A percentile compares a stretch with the other conserved stretches of the same genome.
Conservation (phyloP, 2,329 filamentous ascomycete genomes). For the Aureobasidium sp. region DNA sequence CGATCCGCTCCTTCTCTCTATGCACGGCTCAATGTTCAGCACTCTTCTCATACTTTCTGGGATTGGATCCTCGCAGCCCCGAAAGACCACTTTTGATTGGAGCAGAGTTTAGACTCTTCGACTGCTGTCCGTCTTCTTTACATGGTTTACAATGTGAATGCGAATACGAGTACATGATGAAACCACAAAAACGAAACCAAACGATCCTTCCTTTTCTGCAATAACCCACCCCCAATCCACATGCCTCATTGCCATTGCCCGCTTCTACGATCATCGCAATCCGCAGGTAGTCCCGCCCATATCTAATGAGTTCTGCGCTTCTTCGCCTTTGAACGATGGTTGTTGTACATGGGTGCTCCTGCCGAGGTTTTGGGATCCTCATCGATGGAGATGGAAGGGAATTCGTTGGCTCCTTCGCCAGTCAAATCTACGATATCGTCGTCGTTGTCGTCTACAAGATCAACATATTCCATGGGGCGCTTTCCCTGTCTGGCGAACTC, state of each 20-base stretch:
- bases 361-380: background rate
- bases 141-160: background rate
- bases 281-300: background rate
- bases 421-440: background rate
- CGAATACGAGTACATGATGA: background rate
- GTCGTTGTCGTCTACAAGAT: background rate
- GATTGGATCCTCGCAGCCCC: no score
- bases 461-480: background rate
- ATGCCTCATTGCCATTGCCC: background rate
- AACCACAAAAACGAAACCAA: background rate
- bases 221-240: background rate
- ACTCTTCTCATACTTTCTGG: no score
- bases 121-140: background rate
- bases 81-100: background rate
- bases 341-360: background rate
- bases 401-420: background rate
- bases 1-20: background rate
- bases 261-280: background rate
- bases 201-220: background rate
- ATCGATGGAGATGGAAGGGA: background rate
- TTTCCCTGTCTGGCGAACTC: background rate
- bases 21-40: no score
- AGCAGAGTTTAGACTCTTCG: background rate
- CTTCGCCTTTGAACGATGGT: background rate
- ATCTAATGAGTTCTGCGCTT: slow-evolving; percentile 7